Evolutionary conservation across 495 filamentous ascomycete genomes (phyloP).

Genomic region (Thozetella sp.): DNA sequence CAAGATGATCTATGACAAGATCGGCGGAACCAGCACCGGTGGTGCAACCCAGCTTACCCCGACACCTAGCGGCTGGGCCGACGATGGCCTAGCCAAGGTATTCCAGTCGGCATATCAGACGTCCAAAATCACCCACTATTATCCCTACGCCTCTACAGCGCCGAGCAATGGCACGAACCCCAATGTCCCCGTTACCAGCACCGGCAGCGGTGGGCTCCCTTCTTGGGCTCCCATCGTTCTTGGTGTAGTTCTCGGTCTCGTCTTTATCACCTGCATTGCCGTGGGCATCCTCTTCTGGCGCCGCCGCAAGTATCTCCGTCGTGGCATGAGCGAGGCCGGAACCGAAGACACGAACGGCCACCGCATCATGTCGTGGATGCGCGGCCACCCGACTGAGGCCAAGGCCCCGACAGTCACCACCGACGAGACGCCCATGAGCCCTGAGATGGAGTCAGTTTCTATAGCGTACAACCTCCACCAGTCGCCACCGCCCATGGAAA

Average conservation of each 20-base stretch:
- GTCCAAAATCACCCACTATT: slow-evolving; percentile 56
- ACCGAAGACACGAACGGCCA: slow-evolving; percentile 41
- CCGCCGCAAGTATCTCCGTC: slow-evolving; percentile 41
- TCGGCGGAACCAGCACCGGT: slow-evolving; percentile 65
- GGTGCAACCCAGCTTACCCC: slow-evolving; percentile 57
- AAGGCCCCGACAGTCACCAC: slow-evolving; percentile 50
- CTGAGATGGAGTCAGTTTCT: slow-evolving; percentile 12
- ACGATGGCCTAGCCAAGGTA: slow-evolving; percentile 47
- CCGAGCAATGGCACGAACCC: slow-evolving; percentile 35
- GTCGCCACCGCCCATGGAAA: slow-evolving; percentile 28
- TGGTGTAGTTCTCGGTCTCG: slow-evolving; percentile 65
- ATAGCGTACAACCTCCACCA: slow-evolving; percentile 25
- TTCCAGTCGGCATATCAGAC: slow-evolving; percentile 60
- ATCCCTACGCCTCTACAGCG: slow-evolving; percentile 53
- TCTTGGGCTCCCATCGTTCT: slow-evolving; percentile 65
- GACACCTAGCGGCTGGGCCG: slow-evolving; percentile 49
- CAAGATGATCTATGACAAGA: slow-evolving; percentile 49
- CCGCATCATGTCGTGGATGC: slow-evolving; percentile 47
- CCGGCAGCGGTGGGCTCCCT: slow-evolving; percentile 45
- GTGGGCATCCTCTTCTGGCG: slow-evolving; percentile 58
- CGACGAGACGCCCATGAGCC: slow-evolving; percentile 37
- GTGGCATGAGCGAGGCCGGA: slow-evolving; percentile 36
- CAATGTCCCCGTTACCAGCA: not conserved
- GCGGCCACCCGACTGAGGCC: slow-evolving; percentile 26
- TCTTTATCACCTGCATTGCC: slow-evolving; percentile 55